Base-by-base conservation (phyloP, 2,329 filamentous ascomycete species). In the Lasiodiplodia gonubiensis region DNA sequence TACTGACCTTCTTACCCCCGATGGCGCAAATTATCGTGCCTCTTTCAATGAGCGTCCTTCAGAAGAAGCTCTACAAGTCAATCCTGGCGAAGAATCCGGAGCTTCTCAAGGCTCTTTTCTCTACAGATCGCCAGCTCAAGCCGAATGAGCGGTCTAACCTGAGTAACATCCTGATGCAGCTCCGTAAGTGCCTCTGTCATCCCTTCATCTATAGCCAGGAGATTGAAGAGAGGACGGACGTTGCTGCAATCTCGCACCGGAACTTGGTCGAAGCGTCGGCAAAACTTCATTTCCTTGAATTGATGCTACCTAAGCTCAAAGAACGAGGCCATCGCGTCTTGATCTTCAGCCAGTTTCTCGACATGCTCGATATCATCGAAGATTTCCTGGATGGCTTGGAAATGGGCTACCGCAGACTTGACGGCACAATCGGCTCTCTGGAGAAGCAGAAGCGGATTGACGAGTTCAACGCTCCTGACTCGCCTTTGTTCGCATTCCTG, bases 371-470 rank as follows among this genome's bases (percentile, higher is more conserved):
- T 73, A 91, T 99, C 49, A 82, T 97, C 10, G 95, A 99, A 77
- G 96, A 99, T 77, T 98, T 98, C 72, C 80, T 99, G 4, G 86
- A 86, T 49, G 91, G 91, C 1, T 81, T 97, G 68, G 89, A 89
- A 11, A 84, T 95, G 70, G 80, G 85, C 4, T 93, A 91, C 75
- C 87, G 90, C 69, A 91, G 95, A 49, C 87, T 99, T 1, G 96
- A 99, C 78, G 95, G 96, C n/a, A 87, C 77, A 1, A 88, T 97
- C 72, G 87, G 86, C 3, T 91, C 92, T 18, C 80, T 97, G 37
- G 90, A 97, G 75, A 98, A 97, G 79, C 95, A 99, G 78, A 93
- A 93, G 77, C 89, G 92, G 10, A 99, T 99, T 64, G 95, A 99
- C 77, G 89, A 90, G 8, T 99, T 92, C 83, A 99, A 99, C 75